Conservation (phyloP, 2,329 filamentous ascomycete species). For the Arthrobotrys conoides region DNA sequence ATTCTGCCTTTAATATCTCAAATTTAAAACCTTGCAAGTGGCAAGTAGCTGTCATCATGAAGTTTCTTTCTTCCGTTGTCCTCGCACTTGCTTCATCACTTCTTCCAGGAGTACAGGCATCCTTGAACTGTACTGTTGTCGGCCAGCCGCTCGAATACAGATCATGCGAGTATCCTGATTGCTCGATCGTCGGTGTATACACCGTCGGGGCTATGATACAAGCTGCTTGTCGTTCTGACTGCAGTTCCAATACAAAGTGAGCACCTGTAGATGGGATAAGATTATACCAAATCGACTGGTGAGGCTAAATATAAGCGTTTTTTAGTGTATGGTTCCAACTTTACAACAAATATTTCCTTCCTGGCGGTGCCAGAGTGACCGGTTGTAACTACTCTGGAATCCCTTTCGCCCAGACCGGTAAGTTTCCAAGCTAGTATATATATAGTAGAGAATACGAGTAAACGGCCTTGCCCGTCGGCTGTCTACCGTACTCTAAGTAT, state of each 20-base stretch:
- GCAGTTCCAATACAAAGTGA: constrained; percentile 55
- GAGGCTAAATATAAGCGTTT: not conserved
- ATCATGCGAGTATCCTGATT: constrained; percentile 54
- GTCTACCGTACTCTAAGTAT: not conserved
- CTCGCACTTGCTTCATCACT: constrained; percentile 27
- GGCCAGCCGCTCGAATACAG: constrained; percentile 48
- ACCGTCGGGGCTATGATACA: constrained; percentile 51
- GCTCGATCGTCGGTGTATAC: constrained; percentile 52
- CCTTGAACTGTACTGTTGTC: constrained; percentile 56
- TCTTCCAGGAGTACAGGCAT: constrained; percentile 31
- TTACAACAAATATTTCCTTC: constrained; percentile 48
- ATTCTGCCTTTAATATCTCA: not conserved
- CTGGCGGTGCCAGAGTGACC: constrained; percentile 48
- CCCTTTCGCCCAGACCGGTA: constrained; percentile 52
- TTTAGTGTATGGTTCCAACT: constrained; percentile 54
- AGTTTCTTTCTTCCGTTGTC: constrained; percentile 10
- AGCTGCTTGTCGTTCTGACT: constrained; percentile 53
- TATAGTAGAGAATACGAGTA: no score
- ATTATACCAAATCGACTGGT: no score
- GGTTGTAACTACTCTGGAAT: constrained; percentile 53
- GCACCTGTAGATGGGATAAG: not conserved
- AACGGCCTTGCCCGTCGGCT: not conserved
- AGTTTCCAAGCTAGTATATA: not conserved
- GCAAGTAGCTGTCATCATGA: constrained; percentile 10
- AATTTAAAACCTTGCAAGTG: not conserved